A percentile compares a stretch with the other conserved stretches of the same genome.
Conservation (phyloP, 495 filamentous ascomycete genomes). For the Penicillium angulare region DNA sequence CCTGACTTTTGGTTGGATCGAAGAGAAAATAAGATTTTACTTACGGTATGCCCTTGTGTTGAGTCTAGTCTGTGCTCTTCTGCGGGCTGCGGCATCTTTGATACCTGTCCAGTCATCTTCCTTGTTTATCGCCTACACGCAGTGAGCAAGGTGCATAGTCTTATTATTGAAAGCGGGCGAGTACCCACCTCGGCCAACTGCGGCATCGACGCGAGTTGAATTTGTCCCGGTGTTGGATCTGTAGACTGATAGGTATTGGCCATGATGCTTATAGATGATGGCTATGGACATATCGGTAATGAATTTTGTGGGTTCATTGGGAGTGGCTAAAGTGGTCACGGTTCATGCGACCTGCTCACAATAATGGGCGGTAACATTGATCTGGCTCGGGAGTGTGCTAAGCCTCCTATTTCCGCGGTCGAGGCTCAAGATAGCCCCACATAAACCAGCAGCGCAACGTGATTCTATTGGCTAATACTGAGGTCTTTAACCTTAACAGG, state of each 20-base stretch:
- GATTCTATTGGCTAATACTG: constrained; percentile 21
- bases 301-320: constrained; percentile 14
- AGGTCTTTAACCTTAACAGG: constrained; percentile 15
- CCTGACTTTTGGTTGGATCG: neutral
- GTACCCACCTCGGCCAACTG: constrained; percentile 41
- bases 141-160: constrained; percentile 23
- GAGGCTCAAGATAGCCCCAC: too few relatives aligned
- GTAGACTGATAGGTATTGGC: constrained; percentile 26
- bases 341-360: constrained; percentile 38
- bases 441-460: neutral
- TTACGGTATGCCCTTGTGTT: constrained; percentile 44
- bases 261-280: constrained; percentile 31
- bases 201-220: constrained; percentile 36
- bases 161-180: constrained; percentile 14
- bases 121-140: constrained; percentile 27
- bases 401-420: too few relatives aligned
- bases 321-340: neutral
- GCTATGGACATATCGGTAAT: constrained; percentile 23
- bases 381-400: too few relatives aligned
- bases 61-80: constrained; percentile 38
- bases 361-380: too few relatives aligned
- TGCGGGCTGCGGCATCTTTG: constrained; percentile 32
- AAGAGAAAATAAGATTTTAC: constrained; percentile 20
- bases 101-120: constrained; percentile 45
- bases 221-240: constrained; percentile 27